Evolutionary conservation across 2,329 filamentous ascomycete genomes (phyloP).

Genomic region (Helotiales sp.): DNA sequence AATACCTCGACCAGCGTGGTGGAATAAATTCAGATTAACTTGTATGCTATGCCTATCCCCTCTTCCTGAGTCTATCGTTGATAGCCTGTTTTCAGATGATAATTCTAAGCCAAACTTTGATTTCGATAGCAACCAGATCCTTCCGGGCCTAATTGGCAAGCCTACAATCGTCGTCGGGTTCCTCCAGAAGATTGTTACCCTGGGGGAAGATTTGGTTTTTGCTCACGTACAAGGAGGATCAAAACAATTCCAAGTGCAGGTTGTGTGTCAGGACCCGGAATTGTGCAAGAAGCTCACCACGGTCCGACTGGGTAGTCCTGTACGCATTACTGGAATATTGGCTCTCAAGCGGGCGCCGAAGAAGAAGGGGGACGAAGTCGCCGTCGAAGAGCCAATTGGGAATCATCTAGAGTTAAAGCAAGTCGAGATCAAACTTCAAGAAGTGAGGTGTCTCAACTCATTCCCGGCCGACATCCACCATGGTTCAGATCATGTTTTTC

Average conservation of each 20-base stretch:
- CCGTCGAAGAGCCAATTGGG: constrained; percentile 1
- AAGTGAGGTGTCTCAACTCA: constrained; percentile 67
- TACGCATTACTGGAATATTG: constrained; percentile 45
- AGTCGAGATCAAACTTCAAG: constrained; percentile 61
- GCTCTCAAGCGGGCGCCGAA: constrained; percentile 22
- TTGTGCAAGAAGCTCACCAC: constrained; percentile 45
- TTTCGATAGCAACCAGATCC: constrained; percentile 8
- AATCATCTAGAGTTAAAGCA: not conserved
- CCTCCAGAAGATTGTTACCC: constrained; percentile 64
- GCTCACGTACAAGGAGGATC: constrained; percentile 45
- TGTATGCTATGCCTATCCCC: constrained; percentile 20
- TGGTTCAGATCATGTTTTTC: constrained; percentile 68
- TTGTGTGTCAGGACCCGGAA: constrained; percentile 18
- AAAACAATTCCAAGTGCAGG: constrained; percentile 45
- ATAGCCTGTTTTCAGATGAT: constrained; percentile 4
- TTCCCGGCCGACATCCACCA: constrained; percentile 78
- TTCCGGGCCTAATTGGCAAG: constrained; percentile 29
- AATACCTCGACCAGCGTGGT: too few relatives aligned
- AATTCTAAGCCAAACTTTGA: constrained; percentile 15
- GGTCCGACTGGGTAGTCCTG: constrained; percentile 52
- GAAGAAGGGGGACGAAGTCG: constrained; percentile 16
- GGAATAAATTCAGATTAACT: constrained; percentile 29
- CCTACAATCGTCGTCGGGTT: constrained; percentile 67
- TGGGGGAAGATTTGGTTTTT: constrained; percentile 71
- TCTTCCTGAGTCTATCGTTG: not conserved